Evolutionary conservation across 352 stramenopile genomes (phyloP).

Genomic region (Globisporangium middletonii): DNA sequence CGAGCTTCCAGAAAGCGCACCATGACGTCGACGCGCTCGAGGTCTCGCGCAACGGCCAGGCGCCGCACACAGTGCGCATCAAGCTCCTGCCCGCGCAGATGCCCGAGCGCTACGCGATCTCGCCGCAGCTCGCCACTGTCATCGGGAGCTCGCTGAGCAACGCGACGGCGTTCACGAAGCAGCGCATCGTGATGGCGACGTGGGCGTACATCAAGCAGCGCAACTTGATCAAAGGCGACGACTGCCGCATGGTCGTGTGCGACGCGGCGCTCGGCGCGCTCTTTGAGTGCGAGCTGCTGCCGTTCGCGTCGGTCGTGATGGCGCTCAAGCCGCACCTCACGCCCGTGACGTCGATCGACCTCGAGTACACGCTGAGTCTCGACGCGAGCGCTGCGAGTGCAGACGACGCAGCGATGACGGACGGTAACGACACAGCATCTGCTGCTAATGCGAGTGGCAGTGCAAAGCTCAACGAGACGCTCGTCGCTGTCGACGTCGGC

Average conservation of each 20-base stretch:
- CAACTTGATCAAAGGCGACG: conserved; percentile 78
- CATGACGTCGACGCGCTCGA: conserved; percentile 57
- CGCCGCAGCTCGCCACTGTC: conserved; percentile 26
- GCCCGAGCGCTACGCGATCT: conserved; percentile 57
- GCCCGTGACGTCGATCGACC: conserved; percentile 36
- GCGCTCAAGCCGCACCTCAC: conserved; percentile 63
- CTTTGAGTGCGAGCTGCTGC: conserved; percentile 62
- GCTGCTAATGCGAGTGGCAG: too few species aligned
- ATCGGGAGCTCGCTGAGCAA: conserved; percentile 36
- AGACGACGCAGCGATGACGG: too few species aligned
- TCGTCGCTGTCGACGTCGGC: conserved; percentile 57
- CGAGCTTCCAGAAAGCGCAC: conserved; percentile 66
- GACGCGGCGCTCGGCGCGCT: conserved; percentile 44
- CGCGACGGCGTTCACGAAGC: conserved; percentile 54
- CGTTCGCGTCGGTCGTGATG: conserved; percentile 63
- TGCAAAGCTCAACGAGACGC: conserved; percentile 19
- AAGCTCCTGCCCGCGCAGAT: conserved; percentile 54
- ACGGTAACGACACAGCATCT: too few species aligned
- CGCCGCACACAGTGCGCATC: conserved; percentile 55
- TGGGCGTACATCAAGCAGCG: conserved; percentile 76
- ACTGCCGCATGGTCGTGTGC: conserved; percentile 65
- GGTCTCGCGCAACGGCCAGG: conserved; percentile 41
- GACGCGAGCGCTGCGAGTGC: conserved; percentile 10
- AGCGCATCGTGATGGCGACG: conserved; percentile 63
- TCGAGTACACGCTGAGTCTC: conserved; percentile 61